Evolutionary conservation across 345 rosid genomes (phyloP), one percentile per base, ranked within the genome.

Genomic region (Eutrema heterophyllum): DNA sequence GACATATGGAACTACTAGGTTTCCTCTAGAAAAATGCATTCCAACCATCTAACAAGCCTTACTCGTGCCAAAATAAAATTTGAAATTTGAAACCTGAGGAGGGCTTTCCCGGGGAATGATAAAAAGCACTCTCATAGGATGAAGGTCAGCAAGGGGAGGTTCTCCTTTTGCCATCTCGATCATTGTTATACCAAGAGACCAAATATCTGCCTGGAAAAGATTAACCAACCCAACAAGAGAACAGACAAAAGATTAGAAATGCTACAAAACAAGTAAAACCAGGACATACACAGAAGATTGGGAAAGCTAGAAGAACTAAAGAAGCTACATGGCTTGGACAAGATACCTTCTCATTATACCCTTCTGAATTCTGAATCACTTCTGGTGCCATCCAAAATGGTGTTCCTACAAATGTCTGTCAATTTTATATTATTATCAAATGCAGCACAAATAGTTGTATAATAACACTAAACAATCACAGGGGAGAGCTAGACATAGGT

Each of bases 321-420:
- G 33, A 50, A 46, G 73, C 24, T 40, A 9, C 32, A 30, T 33
- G 14, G 14, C 5, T 56, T 50, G 44, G 29, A 58, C 6, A 33
- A 74, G 49, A 13, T 80, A 96, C 99, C 98, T 96, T 96, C 81
- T 89, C 98, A 68, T 96, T 86, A 79, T 96, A 96, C 49, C 99
- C 99, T 56, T 96, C 99, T 6, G 96, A 89, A 82, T 96, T 92
- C 80, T 92, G 98, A 84, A 96, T 96, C 48, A 96, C 99, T 81
- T 96, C 99, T 8, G 99, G 99, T 29, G 99, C 99, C 99, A 96
- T 96, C 98, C 99, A 96, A 83, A 96, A 96, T 72, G 99, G 99
- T 40, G 99, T 96, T 81, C 99, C 99, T 65, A 96, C 98, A 83
- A 96, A 90, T 71, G 99, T 96, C 99, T 96, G 92, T 71, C 70